phyloP scores from a whole-genome alignment of 1,284 basidiomycete species.

The Ceratobasidium theobromae region DNA sequence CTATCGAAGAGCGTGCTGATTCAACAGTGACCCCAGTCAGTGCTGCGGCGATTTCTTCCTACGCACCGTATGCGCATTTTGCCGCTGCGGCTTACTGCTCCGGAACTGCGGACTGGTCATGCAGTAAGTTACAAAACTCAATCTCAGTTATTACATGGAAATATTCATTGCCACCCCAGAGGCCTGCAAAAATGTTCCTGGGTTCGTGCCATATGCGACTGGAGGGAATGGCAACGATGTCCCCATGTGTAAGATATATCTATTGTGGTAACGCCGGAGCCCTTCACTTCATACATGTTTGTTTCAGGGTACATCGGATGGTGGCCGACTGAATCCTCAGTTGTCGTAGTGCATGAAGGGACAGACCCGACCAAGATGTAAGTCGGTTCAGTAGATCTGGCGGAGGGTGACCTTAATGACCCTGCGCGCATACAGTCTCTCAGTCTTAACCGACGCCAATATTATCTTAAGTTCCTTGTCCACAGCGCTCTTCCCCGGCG shows the following conservation, averaged over 20 bases:
- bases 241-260: slow-evolving; percentile 52
- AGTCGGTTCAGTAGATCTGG: slow-evolving; percentile 33
- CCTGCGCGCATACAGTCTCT: slow-evolving; percentile 43
- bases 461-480: slow-evolving; percentile 48
- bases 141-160: background rate
- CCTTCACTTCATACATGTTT: too few relatives aligned
- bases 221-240: slow-evolving; percentile 58
- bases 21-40: slow-evolving; percentile 48
- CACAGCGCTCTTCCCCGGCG: slow-evolving; percentile 58
- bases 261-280: slow-evolving; percentile 29
- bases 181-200: slow-evolving; percentile 55
- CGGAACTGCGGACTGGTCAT: slow-evolving; percentile 54
- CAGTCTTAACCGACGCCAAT: slow-evolving; percentile 57
- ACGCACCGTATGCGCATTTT: slow-evolving; percentile 57
- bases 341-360: slow-evolving; percentile 46
- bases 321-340: slow-evolving; percentile 39
- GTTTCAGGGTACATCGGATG: slow-evolving; percentile 46
- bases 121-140: slow-evolving; percentile 51
- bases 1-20: background rate
- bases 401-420: background rate
- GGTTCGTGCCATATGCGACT: slow-evolving; percentile 57
- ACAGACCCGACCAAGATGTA: slow-evolving; percentile 49
- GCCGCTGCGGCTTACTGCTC: slow-evolving; percentile 59
- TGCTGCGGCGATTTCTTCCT: slow-evolving; percentile 49
- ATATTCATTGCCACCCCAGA: slow-evolving; percentile 44